Evolutionary conservation across 192 early-diverging fungal genomes (phyloP).

Genomic region (Linnemannia zychae): DNA sequence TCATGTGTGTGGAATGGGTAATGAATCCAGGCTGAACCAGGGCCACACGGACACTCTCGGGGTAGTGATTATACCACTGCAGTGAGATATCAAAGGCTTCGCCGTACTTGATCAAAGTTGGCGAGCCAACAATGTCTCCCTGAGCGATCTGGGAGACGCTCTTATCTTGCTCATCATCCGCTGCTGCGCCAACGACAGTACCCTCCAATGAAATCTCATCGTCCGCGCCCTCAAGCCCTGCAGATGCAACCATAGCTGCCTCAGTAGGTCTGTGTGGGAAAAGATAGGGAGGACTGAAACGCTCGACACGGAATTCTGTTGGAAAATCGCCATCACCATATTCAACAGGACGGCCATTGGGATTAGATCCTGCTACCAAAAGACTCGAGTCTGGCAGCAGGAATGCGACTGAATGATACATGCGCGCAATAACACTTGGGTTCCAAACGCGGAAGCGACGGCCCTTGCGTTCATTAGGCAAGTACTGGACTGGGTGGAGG

Average conservation of each 20-base stretch:
- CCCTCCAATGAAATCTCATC: neutral
- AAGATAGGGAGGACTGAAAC: conserved; percentile 68
- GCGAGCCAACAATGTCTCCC: conserved; percentile 39
- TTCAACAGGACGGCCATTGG: conserved; percentile 42
- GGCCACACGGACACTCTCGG: conserved; percentile 53
- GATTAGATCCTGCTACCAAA: conserved; percentile 57
- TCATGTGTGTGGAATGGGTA: conserved; percentile 68
- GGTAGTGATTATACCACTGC: conserved; percentile 39
- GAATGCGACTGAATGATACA: conserved; percentile 60
- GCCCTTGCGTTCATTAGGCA: conserved; percentile 30
- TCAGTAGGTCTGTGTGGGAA: conserved; percentile 29
- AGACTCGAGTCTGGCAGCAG: conserved; percentile 51
- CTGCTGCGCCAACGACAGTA: neutral
- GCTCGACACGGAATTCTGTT: conserved; percentile 65
- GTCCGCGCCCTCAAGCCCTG: neutral
- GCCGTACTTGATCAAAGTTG: conserved; percentile 30
- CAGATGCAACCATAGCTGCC: neutral
- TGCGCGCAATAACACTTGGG: conserved; percentile 57
- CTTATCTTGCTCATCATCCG: neutral
- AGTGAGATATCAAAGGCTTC: conserved; percentile 33
- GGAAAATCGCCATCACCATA: conserved; percentile 54
- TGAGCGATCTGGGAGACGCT: conserved; percentile 10
- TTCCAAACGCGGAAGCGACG: conserved; percentile 42
- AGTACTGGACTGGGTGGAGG: conserved; percentile 49
- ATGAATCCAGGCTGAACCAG: conserved; percentile 63